phyloP scores from a whole-genome alignment of 352 stramenopile genomes.

The Pythium rishiriense region DNA sequence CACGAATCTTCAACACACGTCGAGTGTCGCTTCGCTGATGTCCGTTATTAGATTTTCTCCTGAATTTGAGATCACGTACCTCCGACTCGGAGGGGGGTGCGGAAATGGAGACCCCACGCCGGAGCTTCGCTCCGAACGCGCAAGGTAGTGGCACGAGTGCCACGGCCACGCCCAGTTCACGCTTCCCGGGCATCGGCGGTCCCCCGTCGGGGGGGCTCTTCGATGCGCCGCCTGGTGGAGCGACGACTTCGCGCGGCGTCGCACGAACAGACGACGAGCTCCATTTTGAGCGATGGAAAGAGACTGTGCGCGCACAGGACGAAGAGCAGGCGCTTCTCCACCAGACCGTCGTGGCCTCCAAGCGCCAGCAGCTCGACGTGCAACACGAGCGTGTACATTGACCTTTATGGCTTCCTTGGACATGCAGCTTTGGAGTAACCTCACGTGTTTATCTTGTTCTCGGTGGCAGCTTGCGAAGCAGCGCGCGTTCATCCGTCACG shows the following conservation, averaged over 20 bases:
- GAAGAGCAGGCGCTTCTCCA: constrained; percentile 71
- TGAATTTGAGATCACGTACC: background rate
- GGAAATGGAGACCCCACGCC: constrained; percentile 18
- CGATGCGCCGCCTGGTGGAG: background rate
- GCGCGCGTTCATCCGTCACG: constrained; percentile 75
- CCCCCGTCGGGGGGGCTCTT: background rate
- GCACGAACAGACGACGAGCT: constrained; percentile 21
- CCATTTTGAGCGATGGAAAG: constrained; percentile 39
- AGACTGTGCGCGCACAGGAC: constrained; percentile 43
- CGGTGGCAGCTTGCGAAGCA: constrained; percentile 58
- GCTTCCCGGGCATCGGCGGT: constrained; percentile 24
- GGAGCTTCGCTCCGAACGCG: background rate
- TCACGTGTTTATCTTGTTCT: background rate
- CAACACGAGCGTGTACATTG: constrained; percentile 56
- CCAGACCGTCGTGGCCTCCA: constrained; percentile 66
- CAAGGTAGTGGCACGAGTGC: background rate
- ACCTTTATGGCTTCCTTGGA: background rate
- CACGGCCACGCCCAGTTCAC: constrained; percentile 3
- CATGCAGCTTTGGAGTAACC: background rate
- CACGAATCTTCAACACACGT: background rate
- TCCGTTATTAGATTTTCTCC: constrained; percentile 14
- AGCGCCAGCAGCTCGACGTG: constrained; percentile 60
- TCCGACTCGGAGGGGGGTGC: background rate
- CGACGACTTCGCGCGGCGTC: background rate
- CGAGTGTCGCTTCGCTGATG: background rate